A percentile compares a stretch with the other conserved stretches of the same genome.
Conservation (phyloP, 2,329 filamentous ascomycete genomes). For the Penicillium sp. region DNA sequence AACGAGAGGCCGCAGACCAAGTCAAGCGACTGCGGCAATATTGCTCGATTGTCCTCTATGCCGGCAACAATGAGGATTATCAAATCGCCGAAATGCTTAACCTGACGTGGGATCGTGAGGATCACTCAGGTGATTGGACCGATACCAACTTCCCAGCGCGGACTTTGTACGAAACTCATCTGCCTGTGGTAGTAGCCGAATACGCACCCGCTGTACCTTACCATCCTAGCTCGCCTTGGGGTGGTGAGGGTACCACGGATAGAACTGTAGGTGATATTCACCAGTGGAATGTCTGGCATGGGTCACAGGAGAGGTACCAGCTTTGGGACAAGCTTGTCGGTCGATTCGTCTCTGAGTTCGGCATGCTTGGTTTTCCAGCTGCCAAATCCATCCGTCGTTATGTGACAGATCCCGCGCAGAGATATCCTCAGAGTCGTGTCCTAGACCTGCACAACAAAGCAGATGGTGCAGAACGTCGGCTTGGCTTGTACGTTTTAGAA, state of each 20-base stretch:
- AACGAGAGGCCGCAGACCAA: slow-evolving; percentile 65
- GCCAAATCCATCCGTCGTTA: background rate
- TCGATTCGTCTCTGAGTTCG: background rate
- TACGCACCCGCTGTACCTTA: background rate
- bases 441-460: slow-evolving; percentile 2
- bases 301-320: background rate
- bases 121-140: background rate
- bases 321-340: slow-evolving; percentile 4
- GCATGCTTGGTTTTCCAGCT: background rate
- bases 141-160: background rate
- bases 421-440: slow-evolving; percentile 1
- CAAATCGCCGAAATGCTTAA: background rate
- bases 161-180: background rate
- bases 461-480: background rate
- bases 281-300: slow-evolving; percentile 3
- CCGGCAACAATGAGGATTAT: slow-evolving; percentile 1
- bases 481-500: background rate
- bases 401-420: background rate
- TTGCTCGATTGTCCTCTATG: background rate
- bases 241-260: background rate
- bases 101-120: background rate
- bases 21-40: slow-evolving; percentile 20
- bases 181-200: background rate
- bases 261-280: background rate
- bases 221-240: background rate